These are phyloP conservation scores for Nannochloris sp. DNA, from an alignment of 139 green algal genomes.

Conservation along the genomic window DNA sequence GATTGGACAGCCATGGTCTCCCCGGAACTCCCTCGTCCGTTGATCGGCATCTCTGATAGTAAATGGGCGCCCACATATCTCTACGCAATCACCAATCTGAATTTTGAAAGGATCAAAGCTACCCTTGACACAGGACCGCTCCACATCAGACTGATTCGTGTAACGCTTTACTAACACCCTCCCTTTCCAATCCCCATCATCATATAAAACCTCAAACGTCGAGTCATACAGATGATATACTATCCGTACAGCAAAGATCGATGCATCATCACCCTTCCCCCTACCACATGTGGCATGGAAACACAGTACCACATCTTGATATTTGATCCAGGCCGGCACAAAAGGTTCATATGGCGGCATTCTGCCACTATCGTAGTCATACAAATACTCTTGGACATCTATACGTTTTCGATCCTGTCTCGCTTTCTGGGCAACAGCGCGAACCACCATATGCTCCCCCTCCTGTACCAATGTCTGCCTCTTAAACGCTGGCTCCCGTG, in stretches of 20 bases:
- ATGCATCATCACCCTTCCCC: slow-evolving; percentile 54
- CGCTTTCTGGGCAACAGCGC: neutral
- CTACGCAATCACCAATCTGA: slow-evolving; percentile 57
- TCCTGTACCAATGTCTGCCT: neutral
- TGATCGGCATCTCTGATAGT: slow-evolving; percentile 73
- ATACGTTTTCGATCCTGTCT: neutral
- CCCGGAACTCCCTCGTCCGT: slow-evolving; percentile 45
- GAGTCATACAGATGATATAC: too few relatives aligned
- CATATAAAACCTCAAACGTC: too few relatives aligned
- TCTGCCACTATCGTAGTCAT: neutral
- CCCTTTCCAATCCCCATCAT: too few relatives aligned
- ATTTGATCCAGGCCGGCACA: slow-evolving; percentile 1
- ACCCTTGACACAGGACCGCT: too few relatives aligned
- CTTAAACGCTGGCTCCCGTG: neutral
- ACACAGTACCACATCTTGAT: slow-evolving; percentile 63
- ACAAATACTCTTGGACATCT: neutral
- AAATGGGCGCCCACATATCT: slow-evolving; percentile 68
- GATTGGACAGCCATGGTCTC: too few relatives aligned
- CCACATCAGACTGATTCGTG: too few relatives aligned
- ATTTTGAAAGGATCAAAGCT: slow-evolving; percentile 17
- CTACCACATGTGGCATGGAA: slow-evolving; percentile 91
- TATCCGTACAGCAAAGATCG: too few relatives aligned
- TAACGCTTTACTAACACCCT: too few relatives aligned
- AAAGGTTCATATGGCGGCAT: neutral
- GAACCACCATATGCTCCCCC: neutral